phyloP scores from a whole-genome alignment of 2,329 filamentous ascomycete species.

The Calonectria pseudoreteaudii region DNA sequence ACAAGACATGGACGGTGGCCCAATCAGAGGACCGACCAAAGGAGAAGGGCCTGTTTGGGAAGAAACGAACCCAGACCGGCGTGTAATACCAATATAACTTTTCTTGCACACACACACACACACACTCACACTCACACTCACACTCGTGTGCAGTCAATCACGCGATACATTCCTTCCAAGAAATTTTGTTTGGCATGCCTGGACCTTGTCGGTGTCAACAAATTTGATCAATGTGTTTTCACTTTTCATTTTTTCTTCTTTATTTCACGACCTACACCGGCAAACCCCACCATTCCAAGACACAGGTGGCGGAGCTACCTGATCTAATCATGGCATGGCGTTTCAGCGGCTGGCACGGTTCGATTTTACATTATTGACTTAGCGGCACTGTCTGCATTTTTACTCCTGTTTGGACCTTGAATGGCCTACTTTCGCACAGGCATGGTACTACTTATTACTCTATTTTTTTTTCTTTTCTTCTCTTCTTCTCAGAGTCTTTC shows the following conservation, averaged over 20 bases:
- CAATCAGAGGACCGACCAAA: slow-evolving; percentile 40
- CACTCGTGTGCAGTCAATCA: slow-evolving; percentile 1
- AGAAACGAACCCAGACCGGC: slow-evolving; percentile 47
- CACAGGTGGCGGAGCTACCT: slow-evolving; percentile 28
- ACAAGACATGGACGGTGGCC: slow-evolving; percentile 46
- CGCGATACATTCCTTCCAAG: not conserved
- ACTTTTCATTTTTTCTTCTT: not conserved
- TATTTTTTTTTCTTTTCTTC: slow-evolving; percentile 27
- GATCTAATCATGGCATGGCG: slow-evolving; percentile 43
- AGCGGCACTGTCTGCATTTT: slow-evolving; percentile 41
- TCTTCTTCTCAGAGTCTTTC: slow-evolving; percentile 25
- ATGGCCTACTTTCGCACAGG: not conserved
- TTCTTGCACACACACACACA: not conserved
- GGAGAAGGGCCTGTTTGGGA: slow-evolving; percentile 59
- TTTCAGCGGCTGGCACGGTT: slow-evolving; percentile 40
- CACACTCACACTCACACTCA: too few species aligned
- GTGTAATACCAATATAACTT: slow-evolving; percentile 20
- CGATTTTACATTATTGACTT: slow-evolving; percentile 35
- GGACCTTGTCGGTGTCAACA: not conserved
- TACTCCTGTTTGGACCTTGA: slow-evolving; percentile 4
- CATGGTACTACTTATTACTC: slow-evolving; percentile 2
- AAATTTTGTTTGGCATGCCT: not conserved
- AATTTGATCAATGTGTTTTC: slow-evolving; percentile 8
- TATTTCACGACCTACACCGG: slow-evolving; percentile 26
- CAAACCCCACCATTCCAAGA: slow-evolving; percentile 24